These are phyloP conservation scores for Trichocomaceae sp. DNA, from an alignment of 2,329 filamentous ascomycete species.

Conservation along the genomic window DNA sequence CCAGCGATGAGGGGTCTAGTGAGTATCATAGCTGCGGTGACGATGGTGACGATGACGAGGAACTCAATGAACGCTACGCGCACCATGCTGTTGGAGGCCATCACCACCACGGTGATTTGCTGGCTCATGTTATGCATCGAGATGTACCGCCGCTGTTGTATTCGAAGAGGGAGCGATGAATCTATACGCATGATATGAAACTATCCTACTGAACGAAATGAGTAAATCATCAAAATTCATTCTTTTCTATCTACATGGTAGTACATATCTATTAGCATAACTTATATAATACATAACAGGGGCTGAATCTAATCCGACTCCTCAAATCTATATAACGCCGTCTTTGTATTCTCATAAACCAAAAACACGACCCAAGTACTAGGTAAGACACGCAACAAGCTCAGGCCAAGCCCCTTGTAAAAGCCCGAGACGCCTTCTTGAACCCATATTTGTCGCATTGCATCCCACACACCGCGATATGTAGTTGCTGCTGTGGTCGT, in stretches of 20 bases:
- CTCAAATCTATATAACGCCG: conserved; percentile 49
- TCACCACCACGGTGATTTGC: neutral
- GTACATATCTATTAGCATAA: too few species aligned
- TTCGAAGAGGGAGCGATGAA: conserved; percentile 7
- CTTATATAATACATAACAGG: neutral
- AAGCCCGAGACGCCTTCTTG: conserved; percentile 78
- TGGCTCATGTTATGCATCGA: conserved; percentile 9
- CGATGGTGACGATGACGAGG: conserved; percentile 10
- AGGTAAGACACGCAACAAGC: conserved; percentile 82
- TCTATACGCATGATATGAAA: neutral
- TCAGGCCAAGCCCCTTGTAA: conserved; percentile 84
- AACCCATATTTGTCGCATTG: conserved; percentile 64
- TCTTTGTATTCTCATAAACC: conserved; percentile 90
- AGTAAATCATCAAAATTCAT: neutral
- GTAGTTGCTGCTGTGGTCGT: conserved; percentile 50
- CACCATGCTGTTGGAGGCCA: neutral
- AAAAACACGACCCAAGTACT: conserved; percentile 95
- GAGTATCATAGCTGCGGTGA: conserved; percentile 11
- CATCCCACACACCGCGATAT: conserved; percentile 68
- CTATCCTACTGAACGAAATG: neutral
- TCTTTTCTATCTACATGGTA: neutral
- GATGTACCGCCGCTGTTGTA: conserved; percentile 6
- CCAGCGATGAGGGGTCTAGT: conserved; percentile 8
- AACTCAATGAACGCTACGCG: conserved; percentile 7
- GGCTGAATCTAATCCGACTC: conserved; percentile 25